A percentile compares a stretch with the other conserved stretches of the same genome.
Evolutionary conservation across 2,329 filamentous ascomycete genomes (phyloP).

Genomic region (Aspergillaceae sp.): DNA sequence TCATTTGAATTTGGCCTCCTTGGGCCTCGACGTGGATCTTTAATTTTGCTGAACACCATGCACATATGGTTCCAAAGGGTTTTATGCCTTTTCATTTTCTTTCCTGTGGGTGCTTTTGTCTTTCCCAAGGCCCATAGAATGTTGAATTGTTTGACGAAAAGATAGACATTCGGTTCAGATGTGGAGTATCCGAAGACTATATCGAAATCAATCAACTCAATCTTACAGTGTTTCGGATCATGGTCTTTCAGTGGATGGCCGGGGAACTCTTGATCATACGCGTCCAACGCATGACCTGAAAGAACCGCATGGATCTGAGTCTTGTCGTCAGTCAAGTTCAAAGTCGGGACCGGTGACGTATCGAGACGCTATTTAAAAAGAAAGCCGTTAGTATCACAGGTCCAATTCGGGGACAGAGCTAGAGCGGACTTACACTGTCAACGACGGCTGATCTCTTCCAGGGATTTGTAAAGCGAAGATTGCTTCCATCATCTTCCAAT

Average conservation of each 20-base stretch:
- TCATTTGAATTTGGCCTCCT: background rate
- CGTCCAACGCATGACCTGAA: conserved; percentile 15
- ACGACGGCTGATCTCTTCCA: conserved; percentile 17
- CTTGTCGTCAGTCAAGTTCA: conserved; percentile 27
- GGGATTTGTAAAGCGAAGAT: conserved; percentile 20
- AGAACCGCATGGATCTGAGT: conserved; percentile 28
- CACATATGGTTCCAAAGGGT: conserved; percentile 12
- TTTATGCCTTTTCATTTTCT: conserved; percentile 11
- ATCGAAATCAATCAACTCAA: conserved; percentile 27
- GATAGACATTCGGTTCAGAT: conserved; percentile 13
- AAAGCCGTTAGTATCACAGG: background rate
- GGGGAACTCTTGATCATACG: conserved; percentile 12
- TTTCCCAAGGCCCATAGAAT: conserved; percentile 15
- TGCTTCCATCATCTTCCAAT: conserved; percentile 27
- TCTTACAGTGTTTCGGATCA: conserved; percentile 17
- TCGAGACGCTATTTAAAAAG: conserved; percentile 1
- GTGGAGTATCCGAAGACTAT: conserved; percentile 25
- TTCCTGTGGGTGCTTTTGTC: conserved; percentile 9
- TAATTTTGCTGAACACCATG: conserved; percentile 6
- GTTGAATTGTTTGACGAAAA: conserved; percentile 18
- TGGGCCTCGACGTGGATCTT: conserved; percentile 1
- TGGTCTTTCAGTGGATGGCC: conserved; percentile 10
- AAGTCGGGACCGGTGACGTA: conserved; percentile 2
- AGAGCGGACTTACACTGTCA: conserved; percentile 17
- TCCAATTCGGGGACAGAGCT: background rate